Base-by-base conservation (phyloP, 805 yeast genomes). In the Kodamaea fukazawae region DNA sequence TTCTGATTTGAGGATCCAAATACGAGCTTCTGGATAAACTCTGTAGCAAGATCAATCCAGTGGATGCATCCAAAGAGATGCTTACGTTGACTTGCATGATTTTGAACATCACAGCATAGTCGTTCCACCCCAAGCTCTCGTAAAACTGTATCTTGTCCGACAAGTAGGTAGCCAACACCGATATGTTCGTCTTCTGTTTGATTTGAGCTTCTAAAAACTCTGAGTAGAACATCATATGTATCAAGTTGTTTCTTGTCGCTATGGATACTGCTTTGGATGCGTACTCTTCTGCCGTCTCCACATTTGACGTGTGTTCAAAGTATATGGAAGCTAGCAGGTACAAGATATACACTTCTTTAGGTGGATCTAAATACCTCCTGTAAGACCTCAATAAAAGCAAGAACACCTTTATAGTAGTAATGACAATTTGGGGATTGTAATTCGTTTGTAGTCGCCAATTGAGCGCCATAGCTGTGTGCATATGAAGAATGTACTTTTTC, bases 211-310 rank as follows among this genome's bases (percentile, higher is more conserved):
- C 63, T 18, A 73, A 43, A 17, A 65, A 50, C 39, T 70, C 75
- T 11, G 65, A 44, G 32, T 55, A 49, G 23, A 70, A 54, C 30
- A 53, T 54, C 16, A 56, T 4, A 6, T 20, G 31, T 51, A 42
- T 4, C 48, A 57, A 43, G 26, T 60, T 47, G 43, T 60, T 60
- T 38, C 68, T 50, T 4, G 48, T 44, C 4, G 69, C 51, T 3
- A 67, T 41, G 0, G 55, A 34, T 1, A 63, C 50, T 2, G 71
- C 62, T 37, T 48, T 49, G 53, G 43, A 64, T 22, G 48, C 61
- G 56, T 54, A 65, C 8, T 61, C 64, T 11, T 70, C 70, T 0
- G 81, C 80, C 28, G 57, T 46, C 20, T 63, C 63, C 12, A 57
- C 45, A 44, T 67, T 65, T 2, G 54, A 55, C 0, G 79, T 75